Evolutionary conservation across 2,329 filamentous ascomycete species (phyloP), one percentile per base, ranked within the genome.

Genomic region (Pseudogymnoascus sp.): DNA sequence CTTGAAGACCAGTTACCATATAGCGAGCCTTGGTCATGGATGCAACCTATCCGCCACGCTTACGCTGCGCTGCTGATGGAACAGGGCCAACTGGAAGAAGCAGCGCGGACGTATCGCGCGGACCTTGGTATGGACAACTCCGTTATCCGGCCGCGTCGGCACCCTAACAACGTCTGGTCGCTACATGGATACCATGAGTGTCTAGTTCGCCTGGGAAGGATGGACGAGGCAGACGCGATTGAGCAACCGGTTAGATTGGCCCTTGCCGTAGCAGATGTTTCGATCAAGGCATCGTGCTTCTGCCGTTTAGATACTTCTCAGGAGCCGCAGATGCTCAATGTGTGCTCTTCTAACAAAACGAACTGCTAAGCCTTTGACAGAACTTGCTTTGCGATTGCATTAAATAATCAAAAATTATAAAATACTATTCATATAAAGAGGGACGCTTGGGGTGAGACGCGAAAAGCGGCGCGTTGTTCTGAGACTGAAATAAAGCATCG

Each of bases 11-110:
- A 72, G 0, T 78, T 91, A 28, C 84, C 84, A 0, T 91, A 89
- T 65, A 86, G 88, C 59, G 89, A 92, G 71, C 89, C 89, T 0
- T 91, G 88, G 88, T 87, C 86, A 0, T 91, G 89, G 88, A 90
- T 91, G 88, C 86, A 89, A 70, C 89, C 89, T 0, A 83, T 84
- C 0, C 78, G 88, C 2, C 89, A 91, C 72, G 88, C 88, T 0
- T 87, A 87, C 60, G 88, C 85, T 1, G 89, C 88, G 0, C 76
- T 92, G 3, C 72, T 90, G 31, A 77, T 90, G 11, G 89, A 91
- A 70, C 87, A 89, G 69, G 84, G 82, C 0, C 76, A 76, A n/a
- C 75, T 82, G 0, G 78, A 82, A 24, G 77, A 87, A 59, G 86
- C 87, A 0, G 74, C 79, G 2, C 77, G 71, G 0, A 80, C 85